A percentile compares a stretch with the other conserved stretches of the same genome.
These are phyloP conservation scores for Jackrogersella minutella DNA, from an alignment of 495 filamentous ascomycete species.

Conservation along the genomic window DNA sequence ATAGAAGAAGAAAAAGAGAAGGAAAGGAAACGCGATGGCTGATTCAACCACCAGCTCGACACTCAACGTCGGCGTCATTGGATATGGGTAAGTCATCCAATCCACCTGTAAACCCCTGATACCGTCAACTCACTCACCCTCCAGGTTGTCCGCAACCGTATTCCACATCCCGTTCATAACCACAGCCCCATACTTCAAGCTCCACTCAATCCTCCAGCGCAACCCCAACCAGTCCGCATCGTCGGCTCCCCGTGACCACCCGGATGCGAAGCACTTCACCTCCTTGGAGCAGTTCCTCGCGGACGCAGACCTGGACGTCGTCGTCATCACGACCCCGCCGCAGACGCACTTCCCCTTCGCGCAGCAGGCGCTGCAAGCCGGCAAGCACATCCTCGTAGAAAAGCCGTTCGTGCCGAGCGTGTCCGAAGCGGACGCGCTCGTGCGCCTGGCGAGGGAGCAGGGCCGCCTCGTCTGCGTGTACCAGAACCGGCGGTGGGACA, in stretches of 20 bases:
- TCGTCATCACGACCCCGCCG: constrained; percentile 79
- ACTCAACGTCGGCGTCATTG: constrained; percentile 62
- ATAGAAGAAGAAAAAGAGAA: not conserved
- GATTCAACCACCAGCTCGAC: constrained; percentile 38
- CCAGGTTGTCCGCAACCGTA: constrained; percentile 80
- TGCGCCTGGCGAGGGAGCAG: constrained; percentile 67
- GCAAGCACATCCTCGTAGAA: constrained; percentile 88
- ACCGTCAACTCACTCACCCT: constrained; percentile 21
- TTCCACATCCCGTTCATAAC: constrained; percentile 91
- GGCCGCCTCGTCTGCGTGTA: constrained; percentile 77
- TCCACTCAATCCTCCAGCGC: constrained; percentile 84
- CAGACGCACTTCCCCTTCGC: constrained; percentile 74
- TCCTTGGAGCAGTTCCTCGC: constrained; percentile 68
- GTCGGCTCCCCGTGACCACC: constrained; percentile 75
- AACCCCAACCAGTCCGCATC: constrained; percentile 47
- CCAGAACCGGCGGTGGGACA: constrained; percentile 88
- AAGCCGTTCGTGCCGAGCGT: constrained; percentile 85
- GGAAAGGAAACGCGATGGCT: constrained; percentile 28
- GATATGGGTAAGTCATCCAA: constrained; percentile 58
- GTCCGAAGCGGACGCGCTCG: constrained; percentile 74
- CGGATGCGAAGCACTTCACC: constrained; percentile 69
- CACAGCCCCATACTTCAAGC: constrained; percentile 67
- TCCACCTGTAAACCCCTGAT: not conserved
- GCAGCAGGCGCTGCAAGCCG: constrained; percentile 71
- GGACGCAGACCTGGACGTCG: constrained; percentile 71